Evolutionary conservation across 305 asterid species (phyloP).

Genomic region (Euphrasia arctica): DNA sequence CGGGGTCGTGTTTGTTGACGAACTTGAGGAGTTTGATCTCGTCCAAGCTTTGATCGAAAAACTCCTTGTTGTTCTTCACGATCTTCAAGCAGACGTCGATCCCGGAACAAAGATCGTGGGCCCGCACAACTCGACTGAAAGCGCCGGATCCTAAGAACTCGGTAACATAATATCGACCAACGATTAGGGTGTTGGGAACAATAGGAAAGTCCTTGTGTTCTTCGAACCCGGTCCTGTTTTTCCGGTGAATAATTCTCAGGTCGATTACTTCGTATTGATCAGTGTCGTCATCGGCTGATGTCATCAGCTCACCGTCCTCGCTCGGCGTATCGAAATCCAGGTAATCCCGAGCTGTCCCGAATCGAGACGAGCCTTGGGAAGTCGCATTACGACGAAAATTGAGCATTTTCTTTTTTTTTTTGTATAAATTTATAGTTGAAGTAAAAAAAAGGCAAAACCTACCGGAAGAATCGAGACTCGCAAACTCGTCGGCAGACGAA

Average conservation of each 20-base stretch:
- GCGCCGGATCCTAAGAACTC: conserved; percentile 93
- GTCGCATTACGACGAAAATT: no score
- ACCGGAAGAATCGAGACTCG: conserved; percentile 81
- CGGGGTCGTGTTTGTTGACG: conserved; percentile 83
- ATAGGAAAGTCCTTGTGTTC: conserved; percentile 82
- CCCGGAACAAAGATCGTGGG: conserved; percentile 68
- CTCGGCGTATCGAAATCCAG: conserved; percentile 78
- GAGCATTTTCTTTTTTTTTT: no score
- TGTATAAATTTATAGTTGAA: no score
- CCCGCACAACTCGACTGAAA: conserved; percentile 88
- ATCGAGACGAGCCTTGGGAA: conserved; percentile 79
- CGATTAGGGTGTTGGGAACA: conserved; percentile 61
- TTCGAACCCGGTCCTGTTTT: conserved; percentile 96
- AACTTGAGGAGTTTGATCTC: conserved; percentile 88
- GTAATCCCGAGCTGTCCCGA: conserved; percentile 89
- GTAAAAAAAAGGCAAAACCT: not conserved
- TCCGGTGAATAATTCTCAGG: conserved; percentile 72
- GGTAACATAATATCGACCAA: conserved; percentile 60
- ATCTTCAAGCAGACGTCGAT: conserved; percentile 86
- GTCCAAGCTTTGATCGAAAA: conserved; percentile 87
- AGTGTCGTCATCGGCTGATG: conserved; percentile 29
- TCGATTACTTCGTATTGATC: conserved; percentile 60
- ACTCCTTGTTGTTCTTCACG: conserved; percentile 87
- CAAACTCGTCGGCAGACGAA: conserved; percentile 68
- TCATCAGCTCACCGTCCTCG: conserved; percentile 44